These are phyloP conservation scores for Balamuthia mandrillaris DNA, from an alignment of 208 protist species.

Conservation along the genomic window DNA sequence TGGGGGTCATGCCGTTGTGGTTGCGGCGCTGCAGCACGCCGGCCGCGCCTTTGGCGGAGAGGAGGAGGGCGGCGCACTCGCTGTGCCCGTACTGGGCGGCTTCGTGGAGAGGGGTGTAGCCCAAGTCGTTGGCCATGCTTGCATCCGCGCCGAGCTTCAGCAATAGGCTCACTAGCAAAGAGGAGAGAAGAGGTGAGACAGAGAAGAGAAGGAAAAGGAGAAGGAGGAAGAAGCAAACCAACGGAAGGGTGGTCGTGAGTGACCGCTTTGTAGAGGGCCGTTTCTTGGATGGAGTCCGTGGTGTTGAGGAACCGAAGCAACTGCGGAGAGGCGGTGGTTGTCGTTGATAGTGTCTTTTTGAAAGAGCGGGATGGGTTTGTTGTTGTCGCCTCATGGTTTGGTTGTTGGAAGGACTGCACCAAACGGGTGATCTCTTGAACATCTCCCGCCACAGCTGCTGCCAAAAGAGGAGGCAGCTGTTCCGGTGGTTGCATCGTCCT, in stretches of 20 bases:
- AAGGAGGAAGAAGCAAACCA: not conserved
- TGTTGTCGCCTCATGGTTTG: too few species aligned
- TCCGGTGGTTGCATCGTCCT: too few species aligned
- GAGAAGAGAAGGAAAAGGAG: not conserved
- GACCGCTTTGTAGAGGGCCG: not conserved
- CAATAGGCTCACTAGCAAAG: not conserved
- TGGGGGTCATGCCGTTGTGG: not conserved
- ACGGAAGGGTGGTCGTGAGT: not conserved
- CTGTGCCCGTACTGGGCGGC: slow-evolving; percentile 8
- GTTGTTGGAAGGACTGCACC: too few species aligned
- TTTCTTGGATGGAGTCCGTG: not conserved
- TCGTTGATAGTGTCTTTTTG: too few species aligned
- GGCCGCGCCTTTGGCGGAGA: not conserved
- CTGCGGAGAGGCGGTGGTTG: too few species aligned
- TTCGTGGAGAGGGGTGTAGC: not conserved
- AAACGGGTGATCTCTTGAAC: too few species aligned
- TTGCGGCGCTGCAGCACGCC: not conserved
- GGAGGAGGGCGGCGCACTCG: not conserved
- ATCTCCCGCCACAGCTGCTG: too few species aligned
- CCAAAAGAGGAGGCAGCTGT: too few species aligned
- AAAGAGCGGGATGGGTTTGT: too few species aligned
- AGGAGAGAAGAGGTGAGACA: not conserved
- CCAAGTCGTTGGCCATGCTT: not conserved
- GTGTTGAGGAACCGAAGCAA: too few species aligned
- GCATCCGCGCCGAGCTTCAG: not conserved